Percentiles rank a stretch among this genome's conserved stretches.
Evolutionary conservation across 2,329 filamentous ascomycete species (phyloP).

Genomic region (Claviceps maximensis): DNA sequence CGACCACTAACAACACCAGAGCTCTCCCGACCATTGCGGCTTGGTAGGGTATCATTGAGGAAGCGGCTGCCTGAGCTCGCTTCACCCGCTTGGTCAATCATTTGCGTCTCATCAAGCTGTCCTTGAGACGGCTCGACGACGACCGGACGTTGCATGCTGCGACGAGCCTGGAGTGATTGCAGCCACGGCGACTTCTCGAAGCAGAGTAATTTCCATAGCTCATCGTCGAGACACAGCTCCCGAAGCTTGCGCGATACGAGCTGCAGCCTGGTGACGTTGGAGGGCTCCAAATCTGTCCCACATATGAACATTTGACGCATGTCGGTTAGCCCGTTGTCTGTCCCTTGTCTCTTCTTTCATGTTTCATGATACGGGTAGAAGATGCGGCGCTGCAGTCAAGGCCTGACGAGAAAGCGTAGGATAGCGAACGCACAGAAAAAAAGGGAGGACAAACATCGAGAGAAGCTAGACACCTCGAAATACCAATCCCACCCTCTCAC

Average conservation of each 20-base stretch:
- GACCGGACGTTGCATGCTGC: slow-evolving; percentile 19
- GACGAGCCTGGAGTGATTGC: slow-evolving; percentile 37
- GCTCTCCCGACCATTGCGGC: neutral
- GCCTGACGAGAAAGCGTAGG: neutral
- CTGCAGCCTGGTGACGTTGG: slow-evolving; percentile 48
- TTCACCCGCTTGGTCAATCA: neutral
- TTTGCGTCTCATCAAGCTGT: slow-evolving; percentile 7
- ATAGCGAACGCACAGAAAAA: neutral
- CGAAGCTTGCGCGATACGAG: slow-evolving; percentile 54
- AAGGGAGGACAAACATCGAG: neutral
- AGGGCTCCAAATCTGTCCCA: slow-evolving; percentile 22
- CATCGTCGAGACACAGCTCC: slow-evolving; percentile 56
- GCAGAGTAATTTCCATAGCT: slow-evolving; percentile 63
- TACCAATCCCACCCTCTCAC: neutral
- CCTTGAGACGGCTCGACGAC: slow-evolving; percentile 3
- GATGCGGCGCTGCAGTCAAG: neutral
- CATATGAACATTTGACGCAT: neutral
- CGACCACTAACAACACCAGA: neutral
- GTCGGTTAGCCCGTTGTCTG: neutral
- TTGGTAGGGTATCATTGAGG: neutral
- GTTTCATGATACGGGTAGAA: neutral
- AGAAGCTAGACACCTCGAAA: neutral
- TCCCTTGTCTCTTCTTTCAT: neutral
- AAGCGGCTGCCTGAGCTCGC: neutral
- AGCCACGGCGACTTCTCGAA: slow-evolving; percentile 58